phyloP scores from a whole-genome alignment of 148 eudicot genomes.

The Rhododendron simsii region DNA sequence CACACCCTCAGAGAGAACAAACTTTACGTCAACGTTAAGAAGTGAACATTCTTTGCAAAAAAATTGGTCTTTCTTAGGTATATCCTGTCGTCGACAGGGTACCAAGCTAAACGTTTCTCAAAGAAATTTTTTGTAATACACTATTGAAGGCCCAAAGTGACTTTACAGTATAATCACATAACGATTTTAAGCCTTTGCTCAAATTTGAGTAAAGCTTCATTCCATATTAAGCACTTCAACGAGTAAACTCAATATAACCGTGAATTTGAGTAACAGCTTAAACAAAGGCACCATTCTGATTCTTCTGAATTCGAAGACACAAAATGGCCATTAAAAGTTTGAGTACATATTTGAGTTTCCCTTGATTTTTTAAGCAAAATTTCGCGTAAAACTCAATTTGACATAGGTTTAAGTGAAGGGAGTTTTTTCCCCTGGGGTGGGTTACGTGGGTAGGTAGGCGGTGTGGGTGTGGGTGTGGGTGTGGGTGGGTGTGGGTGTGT shows the following conservation, averaged over 20 bases:
- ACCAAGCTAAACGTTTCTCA: neutral
- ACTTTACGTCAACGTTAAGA: neutral
- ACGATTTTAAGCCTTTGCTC: neutral
- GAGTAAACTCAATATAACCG: neutral
- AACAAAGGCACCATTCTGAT: neutral
- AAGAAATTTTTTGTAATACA: neutral
- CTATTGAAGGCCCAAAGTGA: neutral
- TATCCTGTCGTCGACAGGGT: neutral
- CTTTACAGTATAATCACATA: neutral
- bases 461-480: too few relatives aligned
- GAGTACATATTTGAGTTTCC: neutral
- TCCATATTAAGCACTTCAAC: neutral
- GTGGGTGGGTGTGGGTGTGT: neutral
- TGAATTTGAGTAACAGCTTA: neutral
- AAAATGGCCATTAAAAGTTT: neutral
- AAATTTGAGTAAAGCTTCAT: neutral
- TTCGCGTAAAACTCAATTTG: neutral
- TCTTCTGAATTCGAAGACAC: neutral
- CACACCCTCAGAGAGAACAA: neutral
- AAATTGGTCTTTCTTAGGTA: neutral
- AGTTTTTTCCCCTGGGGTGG: neutral
- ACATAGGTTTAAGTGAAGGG: neutral
- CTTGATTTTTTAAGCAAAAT: neutral
- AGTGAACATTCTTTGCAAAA: neutral
- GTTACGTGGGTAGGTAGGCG: neutral